Base-by-base conservation (phyloP, 805 yeast genomes). In the Groenewaldozyma salmanticensis region DNA sequence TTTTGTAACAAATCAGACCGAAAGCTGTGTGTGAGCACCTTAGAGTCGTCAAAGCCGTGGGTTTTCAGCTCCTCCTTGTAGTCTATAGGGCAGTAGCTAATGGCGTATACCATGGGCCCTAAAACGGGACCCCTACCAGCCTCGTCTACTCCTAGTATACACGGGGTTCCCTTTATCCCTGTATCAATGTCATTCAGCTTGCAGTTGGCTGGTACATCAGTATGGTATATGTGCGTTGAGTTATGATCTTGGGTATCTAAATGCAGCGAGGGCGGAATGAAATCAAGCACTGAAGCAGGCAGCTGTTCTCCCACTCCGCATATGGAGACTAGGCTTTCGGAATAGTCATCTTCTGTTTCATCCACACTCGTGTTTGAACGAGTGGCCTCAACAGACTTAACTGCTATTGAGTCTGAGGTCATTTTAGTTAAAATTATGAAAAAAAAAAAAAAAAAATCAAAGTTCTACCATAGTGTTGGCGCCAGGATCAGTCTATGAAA, bases 41-140 rank as follows among this genome's bases (percentile, higher is more conserved):
- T 92, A 4, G 97, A 88, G 60, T 92, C 99, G 7, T 90, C 95
- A 63, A 92, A 92, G 13, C 87, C 96, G 49, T 75, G 80, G 24
- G 70, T 62, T 20, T 72, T 70, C 38, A 81, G 68, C 16, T 69
- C 56, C 1, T 71, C 48, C 48, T 58, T 45, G 63, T 74, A 82
- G 0, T 64, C 59, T 37, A 71, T 68, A 9, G 78, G 61, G 47
- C 94, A 79, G 56, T 86, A 92, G 2, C 92, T 78, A 4, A 86
- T 67, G 2, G 95, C 95, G 55, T 92, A 92, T 1, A 92, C 98
- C 98, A 92, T 92, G 0, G 97, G 94, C 0, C 98, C 98, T 32
- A 94, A 54, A 0, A 94, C 96, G 0, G 99, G 99, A 0, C 99
- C 99, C 50, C 99, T 71, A 1, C 99, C 99, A 0, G 99, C 99